phyloP scores from a whole-genome alignment of 1,284 basidiomycete species.

The Naganishia sp. region DNA sequence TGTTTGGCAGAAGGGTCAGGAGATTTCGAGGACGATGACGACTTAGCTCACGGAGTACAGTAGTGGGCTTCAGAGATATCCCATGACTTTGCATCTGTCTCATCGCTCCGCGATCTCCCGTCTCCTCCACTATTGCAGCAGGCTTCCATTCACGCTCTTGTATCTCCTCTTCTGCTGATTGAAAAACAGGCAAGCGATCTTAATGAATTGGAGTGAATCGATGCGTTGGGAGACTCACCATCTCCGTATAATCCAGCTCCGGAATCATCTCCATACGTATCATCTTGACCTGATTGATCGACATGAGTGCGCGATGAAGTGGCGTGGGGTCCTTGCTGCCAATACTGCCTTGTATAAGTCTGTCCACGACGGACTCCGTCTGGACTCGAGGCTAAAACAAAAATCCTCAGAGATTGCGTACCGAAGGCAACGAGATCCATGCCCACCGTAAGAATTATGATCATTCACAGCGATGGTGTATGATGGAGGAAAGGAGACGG shows the following conservation, averaged over 20 bases:
- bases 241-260: constrained; percentile 7
- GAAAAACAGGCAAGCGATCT: too few relatives aligned
- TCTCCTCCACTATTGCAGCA: not conserved
- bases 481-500: not conserved
- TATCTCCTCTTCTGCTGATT: not conserved
- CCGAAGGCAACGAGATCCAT: not conserved
- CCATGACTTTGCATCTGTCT: constrained; percentile 25
- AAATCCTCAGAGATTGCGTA: not conserved
- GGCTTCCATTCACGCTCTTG: not conserved
- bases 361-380: not conserved
- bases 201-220: too few relatives aligned
- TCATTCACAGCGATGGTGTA: not conserved
- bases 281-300: too few relatives aligned
- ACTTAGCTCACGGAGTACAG: constrained; percentile 20
- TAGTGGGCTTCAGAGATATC: constrained; percentile 25
- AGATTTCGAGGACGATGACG: not conserved
- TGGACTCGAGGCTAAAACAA: not conserved
- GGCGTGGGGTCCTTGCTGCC: not conserved
- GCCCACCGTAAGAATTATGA: not conserved
- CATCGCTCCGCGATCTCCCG: constrained; percentile 22
- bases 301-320: not conserved
- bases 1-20: not conserved
- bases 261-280: constrained; percentile 4
- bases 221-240: not conserved
- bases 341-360: not conserved